phyloP scores from a whole-genome alignment of 805 yeast genomes.

The Yamadazyma ubonensis region DNA sequence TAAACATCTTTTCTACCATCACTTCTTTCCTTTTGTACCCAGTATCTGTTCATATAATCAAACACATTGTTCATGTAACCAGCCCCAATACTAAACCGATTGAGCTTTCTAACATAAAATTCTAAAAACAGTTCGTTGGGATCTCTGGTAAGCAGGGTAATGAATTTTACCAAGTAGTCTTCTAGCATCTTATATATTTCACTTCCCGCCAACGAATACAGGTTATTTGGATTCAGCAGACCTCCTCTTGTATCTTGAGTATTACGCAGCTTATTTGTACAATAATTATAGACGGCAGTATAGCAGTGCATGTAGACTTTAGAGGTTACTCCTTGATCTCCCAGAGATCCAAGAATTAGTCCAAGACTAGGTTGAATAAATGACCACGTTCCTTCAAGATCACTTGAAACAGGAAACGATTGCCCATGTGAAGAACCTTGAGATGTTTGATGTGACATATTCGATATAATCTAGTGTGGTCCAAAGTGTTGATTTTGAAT shows the following conservation, averaged over 20 bases:
- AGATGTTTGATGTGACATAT: no score
- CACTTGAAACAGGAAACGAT: conserved; percentile 55
- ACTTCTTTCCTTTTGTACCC: conserved; percentile 95
- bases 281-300: conserved; percentile 89
- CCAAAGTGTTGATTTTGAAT: background rate
- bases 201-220: conserved; percentile 73
- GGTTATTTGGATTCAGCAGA: conserved; percentile 14
- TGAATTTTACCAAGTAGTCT: conserved; percentile 61
- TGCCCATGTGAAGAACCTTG: conserved; percentile 1
- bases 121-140: conserved; percentile 69
- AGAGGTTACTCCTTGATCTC: conserved; percentile 62
- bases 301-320: conserved; percentile 85
- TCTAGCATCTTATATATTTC: conserved; percentile 78
- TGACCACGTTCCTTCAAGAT: conserved; percentile 69
- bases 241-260: conserved; percentile 10
- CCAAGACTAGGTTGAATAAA: conserved; percentile 75
- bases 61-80: conserved; percentile 88
- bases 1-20: conserved; percentile 88
- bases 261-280: conserved; percentile 71
- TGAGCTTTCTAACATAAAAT: conserved; percentile 87
- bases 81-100: conserved; percentile 86
- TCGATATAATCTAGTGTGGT: background rate
- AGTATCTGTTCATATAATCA: conserved; percentile 93
- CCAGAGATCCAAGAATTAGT: conserved; percentile 67
- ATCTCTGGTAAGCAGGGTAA: conserved; percentile 47